Evolutionary conservation across 1,284 basidiomycete species (phyloP), one percentile per base, ranked within the genome.

Genomic region (Pisolithus thermaeus): DNA sequence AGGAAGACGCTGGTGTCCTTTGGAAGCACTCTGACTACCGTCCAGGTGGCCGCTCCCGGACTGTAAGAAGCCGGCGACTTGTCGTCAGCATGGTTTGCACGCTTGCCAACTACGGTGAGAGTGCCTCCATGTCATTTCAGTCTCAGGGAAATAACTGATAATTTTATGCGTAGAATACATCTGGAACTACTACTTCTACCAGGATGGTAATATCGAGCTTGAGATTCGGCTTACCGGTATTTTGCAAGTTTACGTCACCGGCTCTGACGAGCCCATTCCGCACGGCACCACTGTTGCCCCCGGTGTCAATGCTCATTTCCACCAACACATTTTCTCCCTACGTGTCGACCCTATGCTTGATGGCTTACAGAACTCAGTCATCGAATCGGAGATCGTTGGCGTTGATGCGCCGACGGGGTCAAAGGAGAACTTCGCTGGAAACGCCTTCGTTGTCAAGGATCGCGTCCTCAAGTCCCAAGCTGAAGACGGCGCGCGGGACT

Each of bases 341-440:
- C 85, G 90, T 47, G 73, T 96, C 45, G 94, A 97, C 71, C 90
- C 93, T 1, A 95, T 95, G 89, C 75, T 97, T 56, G 94, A 97
- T 63, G 95, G 95, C 3, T 70, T 95, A 47, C 70, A 76, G 55
- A 97, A 97, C 70, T 83, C 84, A 11, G 81, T 97, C 58, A 72
- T 92, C 51, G 88, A 94, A 69, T 83, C 85, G n/a, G 91, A 95
- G 67, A 74, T 90, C 50, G 67, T 85, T 8, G 75, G 86, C 3
- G 68, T 83, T 7, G 71, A 78, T 25, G 81, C 79, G 20, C 80
- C 82, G 0, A 85, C 87, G 2, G 92, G 90, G 3, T 89, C 88
- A 1, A 70, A 71, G 16, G 76, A 76, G 58, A 93, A 93, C 73
- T 87, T 78, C 65, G 86, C 84, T 23, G 91, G 92, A 1, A 95